These are phyloP conservation scores for Populus davidiana DNA, from an alignment of 345 rosid genomes.

Conservation along the genomic window DNA sequence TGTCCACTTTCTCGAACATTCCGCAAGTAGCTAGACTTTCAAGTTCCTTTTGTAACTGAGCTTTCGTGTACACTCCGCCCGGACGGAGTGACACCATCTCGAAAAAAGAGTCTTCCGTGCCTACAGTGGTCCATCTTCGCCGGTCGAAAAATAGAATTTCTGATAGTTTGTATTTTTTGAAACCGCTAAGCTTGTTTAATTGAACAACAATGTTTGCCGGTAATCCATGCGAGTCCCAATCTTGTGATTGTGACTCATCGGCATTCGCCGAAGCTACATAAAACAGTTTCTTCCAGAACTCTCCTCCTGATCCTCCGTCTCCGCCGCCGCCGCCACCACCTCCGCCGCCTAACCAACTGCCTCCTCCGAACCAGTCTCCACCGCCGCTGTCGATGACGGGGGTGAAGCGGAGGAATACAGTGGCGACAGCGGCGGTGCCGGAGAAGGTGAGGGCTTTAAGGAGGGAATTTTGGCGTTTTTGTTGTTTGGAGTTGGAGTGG, in stretches of 20 bases:
- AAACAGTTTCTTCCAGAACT: constrained; percentile 56
- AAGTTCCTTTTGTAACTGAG: constrained; percentile 81
- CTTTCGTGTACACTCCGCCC: constrained; percentile 77
- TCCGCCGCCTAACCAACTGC: constrained; percentile 34
- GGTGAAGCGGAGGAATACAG: constrained; percentile 46
- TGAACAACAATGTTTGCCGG: constrained; percentile 85
- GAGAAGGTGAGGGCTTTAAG: constrained; percentile 45
- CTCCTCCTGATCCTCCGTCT: constrained; percentile 34
- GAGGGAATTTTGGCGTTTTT: constrained; percentile 31
- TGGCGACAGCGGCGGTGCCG: constrained; percentile 44
- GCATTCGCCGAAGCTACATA: constrained; percentile 61
- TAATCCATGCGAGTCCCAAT: constrained; percentile 87
- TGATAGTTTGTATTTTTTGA: constrained; percentile 77
- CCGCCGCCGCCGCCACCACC: constrained; percentile 55
- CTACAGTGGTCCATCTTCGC: constrained; percentile 54
- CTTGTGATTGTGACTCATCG: constrained; percentile 60
- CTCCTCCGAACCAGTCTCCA: constrained; percentile 39
- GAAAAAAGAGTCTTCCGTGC: constrained; percentile 86
- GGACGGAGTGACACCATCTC: constrained; percentile 93
- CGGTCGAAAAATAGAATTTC: constrained; percentile 79
- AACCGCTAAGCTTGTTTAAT: constrained; percentile 76
- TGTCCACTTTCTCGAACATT: constrained; percentile 95
- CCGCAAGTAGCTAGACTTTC: constrained; percentile 89
- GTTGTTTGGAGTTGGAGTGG: background rate
- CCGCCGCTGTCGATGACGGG: constrained; percentile 31